Percentiles rank a stretch among this genome's conserved stretches.
Evolutionary conservation across 2,329 filamentous ascomycete genomes (phyloP).

Genomic region (Cladophialophora exuberans): DNA sequence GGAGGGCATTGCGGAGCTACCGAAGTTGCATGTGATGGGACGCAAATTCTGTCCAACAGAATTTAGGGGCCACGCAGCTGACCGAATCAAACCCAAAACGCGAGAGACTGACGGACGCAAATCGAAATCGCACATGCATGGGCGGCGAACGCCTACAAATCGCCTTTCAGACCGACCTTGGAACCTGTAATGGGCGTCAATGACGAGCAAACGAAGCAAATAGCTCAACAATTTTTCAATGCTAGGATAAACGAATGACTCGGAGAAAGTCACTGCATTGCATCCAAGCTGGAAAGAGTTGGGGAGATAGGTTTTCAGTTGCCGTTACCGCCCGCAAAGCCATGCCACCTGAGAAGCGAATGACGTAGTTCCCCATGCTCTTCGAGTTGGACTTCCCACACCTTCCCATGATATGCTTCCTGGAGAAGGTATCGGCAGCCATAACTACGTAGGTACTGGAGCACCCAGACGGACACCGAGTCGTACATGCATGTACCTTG

Average conservation of each 20-base stretch:
- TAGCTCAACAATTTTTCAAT: conserved; percentile 6
- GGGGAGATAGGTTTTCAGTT: too few species aligned
- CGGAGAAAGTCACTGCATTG: too few species aligned
- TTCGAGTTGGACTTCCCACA: neutral
- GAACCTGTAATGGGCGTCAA: too few species aligned
- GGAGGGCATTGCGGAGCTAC: neutral
- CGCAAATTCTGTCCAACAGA: neutral
- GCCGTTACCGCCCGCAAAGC: too few species aligned
- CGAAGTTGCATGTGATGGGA: conserved; percentile 16
- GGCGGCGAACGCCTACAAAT: conserved; percentile 1
- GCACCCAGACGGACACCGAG: neutral
- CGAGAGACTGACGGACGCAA: neutral
- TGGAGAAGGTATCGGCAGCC: too few species aligned
- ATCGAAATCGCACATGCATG: conserved; percentile 15
- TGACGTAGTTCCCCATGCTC: too few species aligned
- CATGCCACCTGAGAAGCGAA: too few species aligned
- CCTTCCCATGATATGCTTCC: too few species aligned
- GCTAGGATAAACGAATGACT: too few species aligned
- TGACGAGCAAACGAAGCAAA: conserved; percentile 1
- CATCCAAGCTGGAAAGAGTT: too few species aligned
- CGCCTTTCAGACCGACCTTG: too few species aligned
- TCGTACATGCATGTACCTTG: conserved; percentile 4
- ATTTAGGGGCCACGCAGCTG: conserved; percentile 4
- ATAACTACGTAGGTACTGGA: too few species aligned
- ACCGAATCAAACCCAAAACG: neutral